A percentile compares a stretch with the other conserved stretches of the same genome.
Evolutionary conservation across 2,329 filamentous ascomycete species (phyloP).

Genomic region (Penicillium sp.): DNA sequence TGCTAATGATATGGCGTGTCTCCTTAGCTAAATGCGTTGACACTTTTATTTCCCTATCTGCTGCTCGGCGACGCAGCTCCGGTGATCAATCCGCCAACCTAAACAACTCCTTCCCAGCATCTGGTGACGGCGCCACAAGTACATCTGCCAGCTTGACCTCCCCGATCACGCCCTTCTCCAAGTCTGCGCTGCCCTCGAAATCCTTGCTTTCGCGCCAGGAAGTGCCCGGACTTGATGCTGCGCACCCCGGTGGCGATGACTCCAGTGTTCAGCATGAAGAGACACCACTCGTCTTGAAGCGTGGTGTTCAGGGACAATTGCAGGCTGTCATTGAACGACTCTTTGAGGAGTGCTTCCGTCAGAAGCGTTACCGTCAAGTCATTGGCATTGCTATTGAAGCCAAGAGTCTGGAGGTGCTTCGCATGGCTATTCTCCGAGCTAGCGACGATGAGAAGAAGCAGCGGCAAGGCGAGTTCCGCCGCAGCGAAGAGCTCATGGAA

Average conservation of each 20-base stretch:
- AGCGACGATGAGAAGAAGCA: constrained; percentile 80
- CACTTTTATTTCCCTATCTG: constrained; percentile 86
- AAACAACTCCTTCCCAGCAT: constrained; percentile 74
- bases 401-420: constrained; percentile 84
- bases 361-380: constrained; percentile 90
- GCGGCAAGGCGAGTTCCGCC: constrained; percentile 55
- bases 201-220: constrained; percentile 84
- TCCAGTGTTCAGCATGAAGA: constrained; percentile 58
- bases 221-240: constrained; percentile 62
- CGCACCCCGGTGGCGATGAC: constrained; percentile 58
- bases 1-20: constrained; percentile 11
- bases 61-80: constrained; percentile 56
- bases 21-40: constrained; percentile 83
- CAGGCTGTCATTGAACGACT: constrained; percentile 83
- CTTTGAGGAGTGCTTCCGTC: constrained; percentile 84
- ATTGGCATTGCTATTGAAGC: constrained; percentile 96
- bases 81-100: constrained; percentile 65
- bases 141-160: constrained; percentile 72
- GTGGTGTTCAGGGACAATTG: constrained; percentile 75
- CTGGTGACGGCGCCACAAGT: constrained; percentile 65
- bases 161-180: constrained; percentile 92
- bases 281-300: constrained; percentile 66
- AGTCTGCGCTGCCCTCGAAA: constrained; percentile 89
- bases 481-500: constrained; percentile 92
- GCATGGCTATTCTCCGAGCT: constrained; percentile 84